These are phyloP conservation scores for Anthoceros angustus DNA, from an alignment of 225 moss, liverwort and hornwort genomes.

Conservation along the genomic window DNA sequence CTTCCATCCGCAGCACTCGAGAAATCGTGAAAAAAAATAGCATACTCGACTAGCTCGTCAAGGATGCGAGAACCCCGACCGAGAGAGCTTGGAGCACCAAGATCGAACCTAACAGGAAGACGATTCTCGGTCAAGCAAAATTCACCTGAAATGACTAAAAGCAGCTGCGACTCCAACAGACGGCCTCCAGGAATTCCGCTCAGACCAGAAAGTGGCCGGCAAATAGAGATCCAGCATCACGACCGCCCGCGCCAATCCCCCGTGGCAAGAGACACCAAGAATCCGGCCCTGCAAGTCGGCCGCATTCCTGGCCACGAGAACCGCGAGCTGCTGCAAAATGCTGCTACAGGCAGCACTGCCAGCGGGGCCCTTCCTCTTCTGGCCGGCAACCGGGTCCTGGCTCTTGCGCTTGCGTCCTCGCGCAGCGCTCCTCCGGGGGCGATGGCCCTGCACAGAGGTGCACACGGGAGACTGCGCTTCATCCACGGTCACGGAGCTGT, in stretches of 20 bases:
- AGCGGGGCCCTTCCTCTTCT: not conserved
- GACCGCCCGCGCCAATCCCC: conserved; percentile 29
- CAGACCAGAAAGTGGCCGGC: conserved; percentile 41
- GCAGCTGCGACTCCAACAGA: conserved; percentile 39
- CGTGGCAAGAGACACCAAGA: conserved; percentile 19
- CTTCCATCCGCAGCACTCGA: not conserved
- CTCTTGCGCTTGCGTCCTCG: not conserved
- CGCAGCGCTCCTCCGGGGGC: not conserved
- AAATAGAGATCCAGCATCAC: conserved; percentile 60
- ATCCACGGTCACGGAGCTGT: not conserved
- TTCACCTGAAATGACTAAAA: conserved; percentile 70
- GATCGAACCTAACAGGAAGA: not conserved
- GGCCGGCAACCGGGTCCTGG: not conserved
- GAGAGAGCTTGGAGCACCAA: not conserved
- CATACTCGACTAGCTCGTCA: not conserved
- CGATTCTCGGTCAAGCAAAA: not conserved
- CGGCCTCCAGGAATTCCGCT: conserved; percentile 45
- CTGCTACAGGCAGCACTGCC: conserved; percentile 3
- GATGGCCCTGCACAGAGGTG: not conserved
- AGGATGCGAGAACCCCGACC: not conserved
- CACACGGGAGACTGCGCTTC: not conserved
- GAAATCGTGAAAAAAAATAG: not conserved
- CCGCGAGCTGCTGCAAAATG: conserved; percentile 61
- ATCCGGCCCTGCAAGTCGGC: conserved; percentile 43
- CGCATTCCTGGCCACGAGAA: conserved; percentile 33